Conservation (phyloP, 768 basidiomycete species). For the Leucocoprinus leucothites region DNA sequence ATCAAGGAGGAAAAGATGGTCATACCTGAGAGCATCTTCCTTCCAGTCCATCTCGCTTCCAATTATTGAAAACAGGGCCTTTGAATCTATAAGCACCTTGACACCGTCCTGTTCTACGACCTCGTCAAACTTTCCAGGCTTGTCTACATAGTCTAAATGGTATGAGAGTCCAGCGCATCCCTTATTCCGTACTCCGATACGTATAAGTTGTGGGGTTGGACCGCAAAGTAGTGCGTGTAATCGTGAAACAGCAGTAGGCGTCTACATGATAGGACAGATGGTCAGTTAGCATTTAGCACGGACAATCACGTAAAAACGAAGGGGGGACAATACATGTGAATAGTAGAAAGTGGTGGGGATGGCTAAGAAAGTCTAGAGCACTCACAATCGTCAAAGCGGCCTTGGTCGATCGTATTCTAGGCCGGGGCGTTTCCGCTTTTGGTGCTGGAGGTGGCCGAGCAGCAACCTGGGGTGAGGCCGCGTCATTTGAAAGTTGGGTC, state of each 20-base stretch:
- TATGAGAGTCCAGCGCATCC: conserved; percentile 89
- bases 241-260: conserved; percentile 71
- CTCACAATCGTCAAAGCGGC: conserved; percentile 74
- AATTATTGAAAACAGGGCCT: conserved; percentile 96
- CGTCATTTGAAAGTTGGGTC: conserved; percentile 44
- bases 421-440: conserved; percentile 59
- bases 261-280: conserved; percentile 46
- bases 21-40: conserved; percentile 86
- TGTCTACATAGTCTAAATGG: conserved; percentile 93
- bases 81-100: conserved; percentile 90
- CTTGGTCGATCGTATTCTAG: conserved; percentile 66
- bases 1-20: conserved; percentile 13
- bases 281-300: not conserved
- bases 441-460: conserved; percentile 72
- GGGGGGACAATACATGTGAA: not conserved
- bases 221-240: conserved; percentile 71
- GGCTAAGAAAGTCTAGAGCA: conserved; percentile 14
- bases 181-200: conserved; percentile 95
- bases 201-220: conserved; percentile 87
- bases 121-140: conserved; percentile 90
- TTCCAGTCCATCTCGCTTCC: conserved; percentile 99
- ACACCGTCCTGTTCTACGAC: conserved; percentile 96
- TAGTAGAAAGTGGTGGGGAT: not conserved
- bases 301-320: no score
- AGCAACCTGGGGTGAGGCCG: conserved; percentile 67